phyloP scores from a whole-genome alignment of 805 yeast genomes.

The Candida gorgasii region DNA sequence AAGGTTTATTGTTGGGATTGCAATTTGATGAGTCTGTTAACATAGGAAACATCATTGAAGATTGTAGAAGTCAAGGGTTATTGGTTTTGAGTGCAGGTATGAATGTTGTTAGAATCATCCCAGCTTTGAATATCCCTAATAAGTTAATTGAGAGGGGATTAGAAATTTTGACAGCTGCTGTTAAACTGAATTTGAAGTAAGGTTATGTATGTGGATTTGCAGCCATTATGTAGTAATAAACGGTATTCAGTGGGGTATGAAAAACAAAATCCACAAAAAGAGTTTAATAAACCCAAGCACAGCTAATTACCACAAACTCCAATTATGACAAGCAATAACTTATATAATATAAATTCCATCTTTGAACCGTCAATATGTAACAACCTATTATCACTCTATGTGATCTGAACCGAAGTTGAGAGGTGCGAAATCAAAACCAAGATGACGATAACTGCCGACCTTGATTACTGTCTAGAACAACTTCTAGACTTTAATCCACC shows the following conservation, averaged over 20 bases:
- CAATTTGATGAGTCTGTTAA: conserved; percentile 60
- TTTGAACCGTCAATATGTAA: too few relatives aligned
- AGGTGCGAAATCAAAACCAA: neutral
- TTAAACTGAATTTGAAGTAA: conserved; percentile 23
- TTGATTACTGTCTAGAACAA: conserved; percentile 45
- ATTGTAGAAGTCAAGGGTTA: conserved; percentile 78
- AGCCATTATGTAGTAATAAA: too few relatives aligned
- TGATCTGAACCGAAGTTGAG: too few relatives aligned
- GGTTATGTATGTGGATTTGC: too few relatives aligned
- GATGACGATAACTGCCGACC: conserved; percentile 21
- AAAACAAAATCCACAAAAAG: neutral
- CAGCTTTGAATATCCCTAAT: conserved; percentile 82
- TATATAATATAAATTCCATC: too few relatives aligned
- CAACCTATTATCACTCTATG: too few relatives aligned
- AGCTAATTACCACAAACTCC: too few relatives aligned
- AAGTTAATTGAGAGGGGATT: conserved; percentile 72
- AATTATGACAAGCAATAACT: too few relatives aligned
- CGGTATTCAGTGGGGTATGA: neutral
- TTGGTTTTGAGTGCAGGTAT: conserved; percentile 90
- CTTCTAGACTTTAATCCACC: conserved; percentile 44
- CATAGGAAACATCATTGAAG: conserved; percentile 62
- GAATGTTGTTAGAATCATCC: conserved; percentile 87
- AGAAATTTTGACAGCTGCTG: conserved; percentile 60
- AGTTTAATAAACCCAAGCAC: neutral
- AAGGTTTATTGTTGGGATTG: conserved; percentile 83